Conservation (phyloP, 1,284 basidiomycete species). For the Ganoderma meredithae region DNA sequence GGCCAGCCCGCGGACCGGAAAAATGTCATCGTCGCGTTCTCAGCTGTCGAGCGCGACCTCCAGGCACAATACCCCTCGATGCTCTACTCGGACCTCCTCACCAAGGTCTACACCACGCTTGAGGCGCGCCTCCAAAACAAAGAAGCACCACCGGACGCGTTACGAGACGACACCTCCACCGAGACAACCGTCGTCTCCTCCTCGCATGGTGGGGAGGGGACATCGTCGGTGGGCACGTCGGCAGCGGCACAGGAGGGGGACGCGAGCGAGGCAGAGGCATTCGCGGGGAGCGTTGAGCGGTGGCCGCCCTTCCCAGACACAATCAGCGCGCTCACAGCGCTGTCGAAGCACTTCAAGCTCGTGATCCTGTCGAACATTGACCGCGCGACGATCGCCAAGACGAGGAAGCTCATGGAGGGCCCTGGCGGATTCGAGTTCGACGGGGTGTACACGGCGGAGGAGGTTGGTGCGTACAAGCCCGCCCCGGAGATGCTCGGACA, state of each 20-base stretch:
- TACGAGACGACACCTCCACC: conserved; percentile 24
- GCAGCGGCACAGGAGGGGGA: conserved; percentile 1
- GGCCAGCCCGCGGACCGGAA: conserved; percentile 49
- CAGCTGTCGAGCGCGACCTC: conserved; percentile 60
- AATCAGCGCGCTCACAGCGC: conserved; percentile 58
- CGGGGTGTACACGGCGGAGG: conserved; percentile 71
- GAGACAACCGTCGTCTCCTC: conserved; percentile 23
- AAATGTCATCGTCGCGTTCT: conserved; percentile 60
- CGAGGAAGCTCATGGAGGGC: conserved; percentile 61
- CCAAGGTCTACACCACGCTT: conserved; percentile 55
- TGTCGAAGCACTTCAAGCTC: conserved; percentile 70
- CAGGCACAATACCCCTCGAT: conserved; percentile 63
- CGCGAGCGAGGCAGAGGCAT: conserved; percentile 42
- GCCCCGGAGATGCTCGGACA: conserved; percentile 62
- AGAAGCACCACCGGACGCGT: conserved; percentile 20
- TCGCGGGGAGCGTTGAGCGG: conserved; percentile 63
- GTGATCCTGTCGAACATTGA: conserved; percentile 81
- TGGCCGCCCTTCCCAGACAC: conserved; percentile 78
- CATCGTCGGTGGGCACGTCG: conserved; percentile 27
- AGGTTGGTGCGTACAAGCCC: conserved; percentile 75
- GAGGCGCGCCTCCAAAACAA: conserved; percentile 41
- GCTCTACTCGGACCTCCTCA: conserved; percentile 67
- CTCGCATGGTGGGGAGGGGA: conserved; percentile 17
- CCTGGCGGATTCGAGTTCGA: conserved; percentile 60
- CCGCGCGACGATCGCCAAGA: conserved; percentile 63